A percentile compares a stretch with the other conserved stretches of the same genome.
phyloP scores from a whole-genome alignment of 1,284 basidiomycete species.

The Ganoderma lingzhi region DNA sequence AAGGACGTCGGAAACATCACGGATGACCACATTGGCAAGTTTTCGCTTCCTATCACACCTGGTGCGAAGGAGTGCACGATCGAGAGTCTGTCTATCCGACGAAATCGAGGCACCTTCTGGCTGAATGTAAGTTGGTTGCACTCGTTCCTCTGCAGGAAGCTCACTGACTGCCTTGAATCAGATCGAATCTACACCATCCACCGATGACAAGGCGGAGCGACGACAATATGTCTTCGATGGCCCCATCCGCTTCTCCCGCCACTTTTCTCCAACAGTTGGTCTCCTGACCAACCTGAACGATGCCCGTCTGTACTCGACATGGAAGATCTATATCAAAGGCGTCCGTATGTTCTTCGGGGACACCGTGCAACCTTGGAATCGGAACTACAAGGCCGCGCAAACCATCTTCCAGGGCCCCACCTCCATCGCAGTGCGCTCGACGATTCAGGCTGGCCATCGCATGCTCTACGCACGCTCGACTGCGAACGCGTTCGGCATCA shows the following conservation, averaged over 20 bases:
- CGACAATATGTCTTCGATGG: constrained; percentile 75
- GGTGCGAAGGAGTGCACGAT: constrained; percentile 72
- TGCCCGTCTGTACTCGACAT: constrained; percentile 77
- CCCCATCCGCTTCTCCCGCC: constrained; percentile 73
- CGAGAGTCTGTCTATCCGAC: constrained; percentile 55
- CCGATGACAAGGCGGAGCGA: constrained; percentile 43
- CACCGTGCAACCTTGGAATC: constrained; percentile 71
- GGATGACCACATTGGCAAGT: constrained; percentile 74
- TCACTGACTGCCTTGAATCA: constrained; percentile 29
- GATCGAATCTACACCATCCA: constrained; percentile 52
- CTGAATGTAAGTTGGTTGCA: constrained; percentile 58
- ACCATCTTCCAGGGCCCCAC: constrained; percentile 72
- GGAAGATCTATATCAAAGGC: constrained; percentile 77
- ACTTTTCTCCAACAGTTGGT: constrained; percentile 74
- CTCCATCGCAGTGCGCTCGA: constrained; percentile 66
- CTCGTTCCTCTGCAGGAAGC: background rate
- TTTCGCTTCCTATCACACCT: constrained; percentile 57
- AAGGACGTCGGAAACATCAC: constrained; percentile 67
- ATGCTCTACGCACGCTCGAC: constrained; percentile 78
- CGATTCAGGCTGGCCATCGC: constrained; percentile 74
- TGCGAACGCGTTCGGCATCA: constrained; percentile 67
- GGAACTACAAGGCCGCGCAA: constrained; percentile 70
- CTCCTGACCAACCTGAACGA: constrained; percentile 66
- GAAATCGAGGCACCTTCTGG: constrained; percentile 69
- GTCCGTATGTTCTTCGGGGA: constrained; percentile 67